Conservation (phyloP, 768 basidiomycete species). For the Tylopilus sp. region DNA sequence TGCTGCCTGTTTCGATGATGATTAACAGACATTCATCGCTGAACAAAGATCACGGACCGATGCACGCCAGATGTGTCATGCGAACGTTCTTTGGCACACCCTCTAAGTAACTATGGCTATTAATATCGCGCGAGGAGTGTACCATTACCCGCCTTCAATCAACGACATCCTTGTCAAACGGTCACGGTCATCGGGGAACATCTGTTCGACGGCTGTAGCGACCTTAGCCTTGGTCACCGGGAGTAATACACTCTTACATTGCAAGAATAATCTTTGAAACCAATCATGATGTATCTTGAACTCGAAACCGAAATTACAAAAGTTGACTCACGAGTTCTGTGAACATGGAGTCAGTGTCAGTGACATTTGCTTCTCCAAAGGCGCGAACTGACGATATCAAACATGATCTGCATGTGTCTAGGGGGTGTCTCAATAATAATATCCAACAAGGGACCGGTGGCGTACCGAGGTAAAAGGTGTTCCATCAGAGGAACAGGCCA, state of each 20-base stretch:
- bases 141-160: constrained; percentile 64
- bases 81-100: constrained; percentile 81
- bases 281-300: neutral
- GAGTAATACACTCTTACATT: constrained; percentile 42
- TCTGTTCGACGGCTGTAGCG: constrained; percentile 70
- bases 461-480: constrained; percentile 74
- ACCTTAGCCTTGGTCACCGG: constrained; percentile 1
- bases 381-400: constrained; percentile 66
- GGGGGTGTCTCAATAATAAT: neutral
- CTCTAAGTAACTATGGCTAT: constrained; percentile 44
- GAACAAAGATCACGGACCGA: constrained; percentile 41
- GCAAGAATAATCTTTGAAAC: constrained; percentile 49
- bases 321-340: constrained; percentile 37
- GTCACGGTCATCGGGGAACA: constrained; percentile 85
- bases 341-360: constrained; percentile 12
- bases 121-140: neutral
- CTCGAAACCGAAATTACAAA: neutral
- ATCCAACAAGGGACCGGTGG: constrained; percentile 2
- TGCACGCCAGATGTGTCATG: constrained; percentile 90
- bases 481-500: constrained; percentile 90
- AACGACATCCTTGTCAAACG: constrained; percentile 83
- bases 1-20: constrained; percentile 47
- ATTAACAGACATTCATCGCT: neutral
- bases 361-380: neutral
- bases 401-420: constrained; percentile 90